These are phyloP conservation scores for Annulohypoxylon truncatum DNA, from an alignment of 2,329 filamentous ascomycete genomes.

Conservation along the genomic window DNA sequence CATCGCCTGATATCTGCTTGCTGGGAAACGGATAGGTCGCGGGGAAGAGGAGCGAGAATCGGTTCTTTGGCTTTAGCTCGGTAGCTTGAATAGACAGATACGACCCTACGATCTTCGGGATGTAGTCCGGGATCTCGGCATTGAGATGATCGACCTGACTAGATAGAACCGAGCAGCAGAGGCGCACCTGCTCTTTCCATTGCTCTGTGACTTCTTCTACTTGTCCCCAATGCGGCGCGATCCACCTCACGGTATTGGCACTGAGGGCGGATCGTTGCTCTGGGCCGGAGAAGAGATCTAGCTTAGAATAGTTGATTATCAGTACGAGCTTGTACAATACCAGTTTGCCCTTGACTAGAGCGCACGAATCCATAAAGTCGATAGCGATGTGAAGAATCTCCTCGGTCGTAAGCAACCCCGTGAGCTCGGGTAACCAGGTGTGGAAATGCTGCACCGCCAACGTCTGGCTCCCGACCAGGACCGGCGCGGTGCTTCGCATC, in stretches of 20 bases:
- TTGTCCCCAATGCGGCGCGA: slow-evolving; percentile 92
- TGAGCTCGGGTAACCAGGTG: slow-evolving; percentile 93
- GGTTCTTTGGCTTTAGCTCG: slow-evolving; percentile 65
- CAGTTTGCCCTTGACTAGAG: slow-evolving; percentile 87
- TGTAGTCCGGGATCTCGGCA: slow-evolving; percentile 86
- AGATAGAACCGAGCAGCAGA: slow-evolving; percentile 93
- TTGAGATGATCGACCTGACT: slow-evolving; percentile 84
- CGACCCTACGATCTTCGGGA: slow-evolving; percentile 90
- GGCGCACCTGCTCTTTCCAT: slow-evolving; percentile 90
- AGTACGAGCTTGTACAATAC: slow-evolving; percentile 91
- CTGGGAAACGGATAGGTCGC: slow-evolving; percentile 88
- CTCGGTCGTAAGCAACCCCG: slow-evolving; percentile 78
- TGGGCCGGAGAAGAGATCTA: slow-evolving; percentile 82
- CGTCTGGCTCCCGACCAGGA: slow-evolving; percentile 93
- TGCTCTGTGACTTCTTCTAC: slow-evolving; percentile 79
- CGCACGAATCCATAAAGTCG: slow-evolving; percentile 93
- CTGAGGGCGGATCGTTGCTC: slow-evolving; percentile 80
- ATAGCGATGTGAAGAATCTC: slow-evolving; percentile 93
- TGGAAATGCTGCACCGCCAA: slow-evolving; percentile 96
- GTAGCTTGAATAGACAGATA: slow-evolving; percentile 79
- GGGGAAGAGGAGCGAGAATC: slow-evolving; percentile 90
- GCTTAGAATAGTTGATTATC: slow-evolving; percentile 88
- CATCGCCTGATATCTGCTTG: slow-evolving; percentile 70
- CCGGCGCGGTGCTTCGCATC: slow-evolving; percentile 87
- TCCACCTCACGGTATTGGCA: slow-evolving; percentile 88